Base-by-base conservation (phyloP, 169 alveolate genomes). In the Perkinsus olseni region DNA sequence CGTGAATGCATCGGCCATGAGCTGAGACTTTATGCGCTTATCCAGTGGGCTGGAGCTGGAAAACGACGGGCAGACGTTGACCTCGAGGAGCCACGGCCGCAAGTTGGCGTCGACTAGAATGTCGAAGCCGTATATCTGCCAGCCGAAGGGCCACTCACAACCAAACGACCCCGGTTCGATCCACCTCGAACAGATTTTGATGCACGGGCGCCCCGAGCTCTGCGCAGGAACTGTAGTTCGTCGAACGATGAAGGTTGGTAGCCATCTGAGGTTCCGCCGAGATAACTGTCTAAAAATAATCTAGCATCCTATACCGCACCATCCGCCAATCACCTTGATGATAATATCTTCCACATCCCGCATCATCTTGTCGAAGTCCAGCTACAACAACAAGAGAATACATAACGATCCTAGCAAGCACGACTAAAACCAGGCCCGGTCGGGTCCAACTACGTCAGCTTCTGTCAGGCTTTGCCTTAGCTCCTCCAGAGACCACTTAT, bases 71-170 rank as follows among this genome's bases (percentile, higher is more conserved):
- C 98, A 96, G 38, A 99, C 97, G 96, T 98, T 98, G 8, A 98
- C 98, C 95, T 98, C 99, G 92, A 98, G 94, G 74, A 98, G 95
- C 99, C 99, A 98, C 6, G 99, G 99, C 74, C 97, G 97, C 82
- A 97, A 95, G 74, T 96, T 96, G 34, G 95, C 96, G 94, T 98
- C 99, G 39, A 98, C 95, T 45, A 98, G 95, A 37, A 98, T 96
- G 95, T 98, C 99, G 95, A 97, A 98, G n/a, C 99, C 99, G 95
- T 97, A 98, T 38, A 97, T 93, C 93, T 98, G 98, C 74, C 96
- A 96, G 51, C 98, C 95, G 92, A 92, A 93, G 92, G 93, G 92
- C 51, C 96, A 94, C 92, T 93, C 93, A 36, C 95, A 95, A 38
- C 94, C 37, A 31, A 24, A 21, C 13, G 82, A 28, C 82, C 28